These are phyloP conservation scores for Microbotryum saponariae DNA, from an alignment of 1,284 basidiomycete genomes.

Conservation along the genomic window DNA sequence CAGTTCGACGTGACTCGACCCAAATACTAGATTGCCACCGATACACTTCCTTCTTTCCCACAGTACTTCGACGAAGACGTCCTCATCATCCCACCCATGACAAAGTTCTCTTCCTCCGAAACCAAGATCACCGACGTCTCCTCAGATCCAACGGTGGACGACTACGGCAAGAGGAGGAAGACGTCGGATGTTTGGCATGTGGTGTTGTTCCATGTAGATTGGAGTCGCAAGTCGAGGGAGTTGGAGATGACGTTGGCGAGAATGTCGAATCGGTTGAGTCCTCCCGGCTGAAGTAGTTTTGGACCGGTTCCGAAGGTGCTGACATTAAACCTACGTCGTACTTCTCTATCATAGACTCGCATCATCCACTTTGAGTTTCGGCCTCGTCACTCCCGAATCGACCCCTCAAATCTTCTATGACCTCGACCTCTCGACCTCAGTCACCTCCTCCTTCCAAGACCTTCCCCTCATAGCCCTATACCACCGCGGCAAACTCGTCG, in stretches of 20 bases:
- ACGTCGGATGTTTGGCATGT: constrained; percentile 4
- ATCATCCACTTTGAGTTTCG: constrained; percentile 11
- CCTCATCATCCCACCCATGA: constrained; percentile 15
- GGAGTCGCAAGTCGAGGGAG: constrained; percentile 10
- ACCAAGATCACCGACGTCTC: constrained; percentile 12
- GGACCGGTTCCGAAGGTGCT: background rate
- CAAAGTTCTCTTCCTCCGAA: background rate
- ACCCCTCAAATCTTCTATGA: constrained; percentile 24
- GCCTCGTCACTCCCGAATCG: constrained; percentile 10
- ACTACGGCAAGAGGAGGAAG: background rate
- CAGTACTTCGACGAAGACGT: constrained; percentile 22
- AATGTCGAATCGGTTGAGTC: background rate
- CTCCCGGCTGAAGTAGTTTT: background rate
- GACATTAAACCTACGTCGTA: background rate
- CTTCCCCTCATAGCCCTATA: constrained; percentile 22
- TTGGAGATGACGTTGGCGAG: constrained; percentile 18
- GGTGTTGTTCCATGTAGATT: constrained; percentile 28
- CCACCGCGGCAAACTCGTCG: constrained; percentile 7
- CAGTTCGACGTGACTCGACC: background rate
- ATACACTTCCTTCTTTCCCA: background rate
- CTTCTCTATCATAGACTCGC: background rate
- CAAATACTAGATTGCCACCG: background rate
- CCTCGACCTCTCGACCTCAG: constrained; percentile 17
- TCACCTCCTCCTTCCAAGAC: constrained; percentile 11
- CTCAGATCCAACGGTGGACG: background rate